Conservation (phyloP, 495 filamentous ascomycete species). For the Neurospora sp. region DNA sequence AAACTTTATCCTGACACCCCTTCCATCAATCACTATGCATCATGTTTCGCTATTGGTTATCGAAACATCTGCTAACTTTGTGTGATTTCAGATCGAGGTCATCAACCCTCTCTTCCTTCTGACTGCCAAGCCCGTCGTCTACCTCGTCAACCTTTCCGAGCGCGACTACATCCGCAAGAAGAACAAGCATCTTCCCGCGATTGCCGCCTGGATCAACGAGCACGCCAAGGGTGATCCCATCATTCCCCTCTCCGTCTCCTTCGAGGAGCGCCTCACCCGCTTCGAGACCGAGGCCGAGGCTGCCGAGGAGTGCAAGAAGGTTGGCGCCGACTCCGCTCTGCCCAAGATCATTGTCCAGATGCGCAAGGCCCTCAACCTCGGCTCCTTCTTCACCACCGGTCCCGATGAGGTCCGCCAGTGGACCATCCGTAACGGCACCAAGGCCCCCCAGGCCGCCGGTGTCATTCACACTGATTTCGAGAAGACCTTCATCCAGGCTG, state of each 20-base stretch:
- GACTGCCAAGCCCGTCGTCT: constrained; percentile 94
- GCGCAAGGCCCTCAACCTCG: constrained; percentile 80
- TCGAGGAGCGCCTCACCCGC: constrained; percentile 82
- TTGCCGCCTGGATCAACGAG: constrained; percentile 88
- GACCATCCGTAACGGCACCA: constrained; percentile 93
- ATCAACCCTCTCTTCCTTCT: constrained; percentile 96
- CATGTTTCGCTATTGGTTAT: constrained; percentile 15
- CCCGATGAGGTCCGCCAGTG: constrained; percentile 96
- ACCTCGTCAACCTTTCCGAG: constrained; percentile 93
- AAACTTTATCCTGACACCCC: constrained; percentile 40
- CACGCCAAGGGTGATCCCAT: constrained; percentile 80
- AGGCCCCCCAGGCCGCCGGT: constrained; percentile 93
- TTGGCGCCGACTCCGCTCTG: constrained; percentile 77
- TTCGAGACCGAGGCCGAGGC: constrained; percentile 68
- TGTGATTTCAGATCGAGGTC: constrained; percentile 65
- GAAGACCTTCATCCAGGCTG: constrained; percentile 97
- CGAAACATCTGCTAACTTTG: constrained; percentile 18
- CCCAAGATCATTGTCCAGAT: constrained; percentile 93
- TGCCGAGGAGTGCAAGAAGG: constrained; percentile 79
- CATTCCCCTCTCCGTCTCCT: constrained; percentile 82
- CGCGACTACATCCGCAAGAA: constrained; percentile 97
- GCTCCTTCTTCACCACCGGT: constrained; percentile 95
- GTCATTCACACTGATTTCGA: constrained; percentile 99
- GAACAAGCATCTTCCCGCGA: constrained; percentile 95
- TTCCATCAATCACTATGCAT: constrained; percentile 20